phyloP scores from a whole-genome alignment of 2,329 filamentous ascomycete genomes.

The Clarireedia homoeocarpa region DNA sequence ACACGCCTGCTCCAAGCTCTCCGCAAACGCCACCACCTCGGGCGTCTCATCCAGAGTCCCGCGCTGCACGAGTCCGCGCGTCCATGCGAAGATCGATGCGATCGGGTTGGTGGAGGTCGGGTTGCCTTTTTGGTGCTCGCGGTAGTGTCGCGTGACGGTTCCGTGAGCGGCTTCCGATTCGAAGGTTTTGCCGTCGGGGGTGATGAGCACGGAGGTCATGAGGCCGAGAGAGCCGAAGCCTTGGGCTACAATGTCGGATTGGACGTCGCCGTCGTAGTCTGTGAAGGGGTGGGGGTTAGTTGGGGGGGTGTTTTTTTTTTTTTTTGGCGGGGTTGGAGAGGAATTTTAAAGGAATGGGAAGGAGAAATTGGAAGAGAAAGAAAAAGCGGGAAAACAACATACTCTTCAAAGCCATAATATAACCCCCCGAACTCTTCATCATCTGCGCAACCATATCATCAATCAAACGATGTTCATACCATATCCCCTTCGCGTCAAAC shows the following conservation, averaged over 20 bases:
- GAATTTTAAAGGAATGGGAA: too few relatives aligned
- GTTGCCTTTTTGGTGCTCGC: slow-evolving; percentile 95
- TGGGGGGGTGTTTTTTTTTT: background rate
- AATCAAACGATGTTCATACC: slow-evolving; percentile 98
- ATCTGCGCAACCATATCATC: slow-evolving; percentile 99
- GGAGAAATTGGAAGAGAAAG: background rate
- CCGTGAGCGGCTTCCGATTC: slow-evolving; percentile 97
- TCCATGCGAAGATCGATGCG: slow-evolving; percentile 98
- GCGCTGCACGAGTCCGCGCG: slow-evolving; percentile 84
- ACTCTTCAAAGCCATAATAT: slow-evolving; percentile 98
- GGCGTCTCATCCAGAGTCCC: slow-evolving; percentile 90
- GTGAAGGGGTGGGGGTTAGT: slow-evolving; percentile 18
- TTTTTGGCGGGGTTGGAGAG: background rate
- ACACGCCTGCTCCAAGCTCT: slow-evolving; percentile 86
- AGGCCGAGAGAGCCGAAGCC: slow-evolving; percentile 96
- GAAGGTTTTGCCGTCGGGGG: slow-evolving; percentile 92
- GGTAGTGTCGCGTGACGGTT: slow-evolving; percentile 96
- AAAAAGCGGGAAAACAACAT: slow-evolving; percentile 31
- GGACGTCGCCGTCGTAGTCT: slow-evolving; percentile 99
- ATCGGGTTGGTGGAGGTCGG: slow-evolving; percentile 99
- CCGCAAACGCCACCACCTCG: slow-evolving; percentile 83
- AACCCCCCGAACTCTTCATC: slow-evolving; percentile 97
- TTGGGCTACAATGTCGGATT: slow-evolving; percentile 96
- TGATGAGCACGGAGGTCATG: slow-evolving; percentile 97
- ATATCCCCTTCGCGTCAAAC: slow-evolving; percentile 88